Evolutionary conservation across 495 filamentous ascomycete species (phyloP).

Genomic region (Daldinia concentrica): DNA sequence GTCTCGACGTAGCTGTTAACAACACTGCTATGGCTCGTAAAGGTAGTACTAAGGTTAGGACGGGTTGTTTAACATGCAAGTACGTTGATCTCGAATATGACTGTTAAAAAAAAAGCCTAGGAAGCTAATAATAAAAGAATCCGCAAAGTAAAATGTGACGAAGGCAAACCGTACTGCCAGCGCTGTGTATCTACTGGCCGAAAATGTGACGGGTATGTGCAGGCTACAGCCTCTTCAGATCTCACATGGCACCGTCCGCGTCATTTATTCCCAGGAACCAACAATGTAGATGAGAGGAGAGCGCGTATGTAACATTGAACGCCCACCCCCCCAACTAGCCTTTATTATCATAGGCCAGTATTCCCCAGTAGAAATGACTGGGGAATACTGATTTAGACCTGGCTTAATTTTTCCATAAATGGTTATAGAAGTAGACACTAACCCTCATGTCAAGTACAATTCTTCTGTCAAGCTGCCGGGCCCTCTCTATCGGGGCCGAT

Average conservation of each 20-base stretch:
- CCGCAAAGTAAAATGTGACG: constrained; percentile 65
- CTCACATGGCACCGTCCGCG: constrained; percentile 41
- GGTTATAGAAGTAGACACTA: background rate
- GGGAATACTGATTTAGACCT: background rate
- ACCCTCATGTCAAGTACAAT: constrained; percentile 47
- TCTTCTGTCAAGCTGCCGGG: constrained; percentile 60
- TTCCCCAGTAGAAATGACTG: background rate
- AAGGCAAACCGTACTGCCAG: constrained; percentile 58
- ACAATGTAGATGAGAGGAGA: constrained; percentile 48
- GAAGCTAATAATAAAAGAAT: constrained; percentile 46
- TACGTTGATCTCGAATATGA: constrained; percentile 16
- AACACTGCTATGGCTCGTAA: constrained; percentile 36
- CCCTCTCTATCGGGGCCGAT: constrained; percentile 60
- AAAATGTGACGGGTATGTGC: constrained; percentile 55
- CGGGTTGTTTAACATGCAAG: constrained; percentile 46
- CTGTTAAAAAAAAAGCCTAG: background rate
- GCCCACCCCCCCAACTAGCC: background rate
- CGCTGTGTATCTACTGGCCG: constrained; percentile 59
- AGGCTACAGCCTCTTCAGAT: constrained; percentile 15
- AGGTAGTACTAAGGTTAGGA: constrained; percentile 41
- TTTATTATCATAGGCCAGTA: background rate
- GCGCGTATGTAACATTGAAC: constrained; percentile 38
- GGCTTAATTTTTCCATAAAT: background rate
- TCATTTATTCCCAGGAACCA: constrained; percentile 32
- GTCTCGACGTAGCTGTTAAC: background rate